Percentiles rank a stretch among this genome's conserved stretches.
These are phyloP conservation scores for Marasmius oreades DNA, from an alignment of 1,284 basidiomycete species.

Conservation along the genomic window DNA sequence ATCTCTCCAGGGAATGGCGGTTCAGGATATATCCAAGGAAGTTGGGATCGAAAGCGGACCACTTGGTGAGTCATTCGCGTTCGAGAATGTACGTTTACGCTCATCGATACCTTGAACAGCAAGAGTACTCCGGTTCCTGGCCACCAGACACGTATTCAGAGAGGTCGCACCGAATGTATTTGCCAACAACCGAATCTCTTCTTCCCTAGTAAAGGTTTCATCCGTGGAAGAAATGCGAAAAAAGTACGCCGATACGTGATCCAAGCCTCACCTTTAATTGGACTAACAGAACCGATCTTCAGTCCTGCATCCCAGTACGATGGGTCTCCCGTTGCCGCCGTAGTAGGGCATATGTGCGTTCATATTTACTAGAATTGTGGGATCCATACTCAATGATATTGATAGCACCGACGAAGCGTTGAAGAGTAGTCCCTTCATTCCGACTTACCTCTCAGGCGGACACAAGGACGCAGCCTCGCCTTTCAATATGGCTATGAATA, in stretches of 20 bases:
- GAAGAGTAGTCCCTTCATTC: background rate
- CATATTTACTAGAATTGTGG: background rate
- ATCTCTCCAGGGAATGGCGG: constrained; percentile 6
- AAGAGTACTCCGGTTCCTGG: constrained; percentile 7
- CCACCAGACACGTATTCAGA: constrained; percentile 21
- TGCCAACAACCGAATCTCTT: constrained; percentile 20
- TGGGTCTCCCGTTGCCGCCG: constrained; percentile 6
- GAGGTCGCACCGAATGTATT: constrained; percentile 25
- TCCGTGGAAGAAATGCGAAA: constrained; percentile 9
- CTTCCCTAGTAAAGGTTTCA: constrained; percentile 16
- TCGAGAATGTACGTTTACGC: background rate
- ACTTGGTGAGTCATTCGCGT: constrained; percentile 3
- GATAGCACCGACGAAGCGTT: constrained; percentile 2
- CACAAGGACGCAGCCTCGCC: background rate
- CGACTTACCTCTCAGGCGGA: background rate
- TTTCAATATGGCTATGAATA: background rate
- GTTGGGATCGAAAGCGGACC: constrained; percentile 6
- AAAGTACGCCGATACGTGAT: no score
- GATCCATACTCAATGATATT: background rate
- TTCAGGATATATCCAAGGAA: constrained; percentile 3
- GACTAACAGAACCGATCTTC: background rate
- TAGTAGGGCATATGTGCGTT: constrained; percentile 6
- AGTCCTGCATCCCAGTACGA: constrained; percentile 6
- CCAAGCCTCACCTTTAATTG: background rate
- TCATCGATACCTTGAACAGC: no score